phyloP scores from a whole-genome alignment of 2,329 filamentous ascomycete genomes.

The Ramularia endophylla region DNA sequence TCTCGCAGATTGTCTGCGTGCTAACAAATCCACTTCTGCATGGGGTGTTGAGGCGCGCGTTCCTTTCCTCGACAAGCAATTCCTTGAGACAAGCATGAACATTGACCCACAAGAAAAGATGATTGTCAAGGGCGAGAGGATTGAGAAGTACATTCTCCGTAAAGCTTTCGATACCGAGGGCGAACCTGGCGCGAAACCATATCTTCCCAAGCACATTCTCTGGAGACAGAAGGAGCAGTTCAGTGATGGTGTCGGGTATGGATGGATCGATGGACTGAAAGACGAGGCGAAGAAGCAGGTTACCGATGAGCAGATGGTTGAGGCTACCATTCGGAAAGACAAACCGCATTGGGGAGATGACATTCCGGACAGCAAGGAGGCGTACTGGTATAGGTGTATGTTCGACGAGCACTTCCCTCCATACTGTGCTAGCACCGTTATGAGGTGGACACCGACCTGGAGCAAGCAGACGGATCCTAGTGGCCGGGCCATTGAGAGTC shows the following conservation, averaged over 20 bases:
- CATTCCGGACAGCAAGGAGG: slow-evolving; percentile 94
- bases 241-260: slow-evolving; percentile 93
- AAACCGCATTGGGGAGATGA: slow-evolving; percentile 94
- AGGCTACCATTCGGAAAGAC: slow-evolving; percentile 62
- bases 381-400: slow-evolving; percentile 98
- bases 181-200: slow-evolving; percentile 71
- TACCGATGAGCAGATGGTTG: slow-evolving; percentile 78
- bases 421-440: slow-evolving; percentile 84
- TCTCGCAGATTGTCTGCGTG: slow-evolving; percentile 89
- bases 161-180: slow-evolving; percentile 88
- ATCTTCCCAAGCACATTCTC: slow-evolving; percentile 92
- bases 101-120: slow-evolving; percentile 94
- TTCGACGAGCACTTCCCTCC: slow-evolving; percentile 98
- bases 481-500: slow-evolving; percentile 54
- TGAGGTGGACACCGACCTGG: slow-evolving; percentile 97
- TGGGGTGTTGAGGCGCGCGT: slow-evolving; percentile 98
- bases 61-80: slow-evolving; percentile 95
- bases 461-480: slow-evolving; percentile 93
- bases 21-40: slow-evolving; percentile 98
- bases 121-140: slow-evolving; percentile 65
- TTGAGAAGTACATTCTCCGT: slow-evolving; percentile 97
- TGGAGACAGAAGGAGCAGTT: slow-evolving; percentile 99
- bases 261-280: slow-evolving; percentile 97
- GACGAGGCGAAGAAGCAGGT: slow-evolving; percentile 85
- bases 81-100: slow-evolving; percentile 88